These are phyloP conservation scores for Astrocystis sublimbata DNA, from an alignment of 495 filamentous ascomycete genomes.

Conservation along the genomic window DNA sequence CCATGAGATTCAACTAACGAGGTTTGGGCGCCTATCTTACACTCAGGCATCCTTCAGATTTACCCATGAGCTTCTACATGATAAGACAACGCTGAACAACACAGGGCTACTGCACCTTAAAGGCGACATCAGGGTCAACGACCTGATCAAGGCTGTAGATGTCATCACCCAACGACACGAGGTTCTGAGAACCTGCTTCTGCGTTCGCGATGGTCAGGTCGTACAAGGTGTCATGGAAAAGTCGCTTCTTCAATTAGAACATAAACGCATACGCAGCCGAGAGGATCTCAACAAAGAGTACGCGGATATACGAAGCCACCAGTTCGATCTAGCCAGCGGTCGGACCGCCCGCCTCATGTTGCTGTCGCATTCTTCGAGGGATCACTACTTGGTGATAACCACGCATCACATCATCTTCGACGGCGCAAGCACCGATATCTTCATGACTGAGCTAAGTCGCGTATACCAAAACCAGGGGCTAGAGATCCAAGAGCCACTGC, in stretches of 20 bases:
- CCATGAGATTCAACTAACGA: background rate
- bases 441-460: conserved; percentile 14
- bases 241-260: background rate
- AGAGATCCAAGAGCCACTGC: background rate
- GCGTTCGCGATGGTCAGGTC: background rate
- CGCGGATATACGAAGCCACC: background rate
- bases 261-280: background rate
- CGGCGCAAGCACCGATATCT: conserved; percentile 19
- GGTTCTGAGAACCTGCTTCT: conserved; percentile 32
- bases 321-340: conserved; percentile 25
- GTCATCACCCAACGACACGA: conserved; percentile 38
- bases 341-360: conserved; percentile 19
- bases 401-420: conserved; percentile 35
- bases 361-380: conserved; percentile 10
- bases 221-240: background rate
- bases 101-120: background rate
- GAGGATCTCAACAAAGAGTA: background rate
- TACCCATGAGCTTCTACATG: conserved; percentile 29
- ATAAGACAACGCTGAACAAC: conserved; percentile 41
- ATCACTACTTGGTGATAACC: conserved; percentile 28
- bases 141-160: conserved; percentile 36
- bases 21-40: background rate
- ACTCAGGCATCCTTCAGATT: conserved; percentile 33
- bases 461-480: background rate
- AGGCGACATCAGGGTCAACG: conserved; percentile 8